Conservation (phyloP, 1,284 basidiomycete genomes). For the Microbotryum silenes-acaulis region DNA sequence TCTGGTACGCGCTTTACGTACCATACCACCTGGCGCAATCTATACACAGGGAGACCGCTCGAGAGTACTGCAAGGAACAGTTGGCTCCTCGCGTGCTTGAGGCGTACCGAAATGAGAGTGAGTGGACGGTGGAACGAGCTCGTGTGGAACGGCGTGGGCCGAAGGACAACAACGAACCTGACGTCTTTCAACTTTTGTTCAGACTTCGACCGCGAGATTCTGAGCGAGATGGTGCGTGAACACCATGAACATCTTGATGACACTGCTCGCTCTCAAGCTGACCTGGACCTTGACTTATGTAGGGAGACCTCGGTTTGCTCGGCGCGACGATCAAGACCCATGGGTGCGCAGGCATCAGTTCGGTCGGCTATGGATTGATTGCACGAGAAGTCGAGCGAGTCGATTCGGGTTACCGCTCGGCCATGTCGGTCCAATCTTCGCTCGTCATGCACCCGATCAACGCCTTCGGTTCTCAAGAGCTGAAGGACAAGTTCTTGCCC, state of each 20-base stretch:
- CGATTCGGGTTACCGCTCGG: conserved; percentile 91
- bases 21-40: too few species aligned
- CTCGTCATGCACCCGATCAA: conserved; percentile 98
- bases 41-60: conserved; percentile 62
- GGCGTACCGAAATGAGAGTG: conserved; percentile 80
- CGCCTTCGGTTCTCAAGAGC: conserved; percentile 79
- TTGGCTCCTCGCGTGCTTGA: conserved; percentile 76
- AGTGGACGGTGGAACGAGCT: conserved; percentile 19
- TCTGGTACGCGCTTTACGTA: too few species aligned
- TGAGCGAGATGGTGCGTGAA: conserved; percentile 64
- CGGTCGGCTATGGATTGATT: conserved; percentile 76
- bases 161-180: conserved; percentile 1
- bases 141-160: too few species aligned
- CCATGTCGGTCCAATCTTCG: conserved; percentile 91
- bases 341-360: conserved; percentile 83
- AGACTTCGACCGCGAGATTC: conserved; percentile 71
- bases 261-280: not conserved
- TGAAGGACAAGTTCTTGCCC: conserved; percentile 87
- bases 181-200: conserved; percentile 8
- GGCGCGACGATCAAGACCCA: conserved; percentile 90
- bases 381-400: conserved; percentile 88
- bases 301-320: conserved; percentile 75
- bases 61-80: conserved; percentile 77
- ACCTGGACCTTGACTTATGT: not conserved
- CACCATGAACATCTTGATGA: too few species aligned